These are phyloP conservation scores for Piper betle DNA, from an alignment of 164 flowering plant species.

Conservation along the genomic window DNA sequence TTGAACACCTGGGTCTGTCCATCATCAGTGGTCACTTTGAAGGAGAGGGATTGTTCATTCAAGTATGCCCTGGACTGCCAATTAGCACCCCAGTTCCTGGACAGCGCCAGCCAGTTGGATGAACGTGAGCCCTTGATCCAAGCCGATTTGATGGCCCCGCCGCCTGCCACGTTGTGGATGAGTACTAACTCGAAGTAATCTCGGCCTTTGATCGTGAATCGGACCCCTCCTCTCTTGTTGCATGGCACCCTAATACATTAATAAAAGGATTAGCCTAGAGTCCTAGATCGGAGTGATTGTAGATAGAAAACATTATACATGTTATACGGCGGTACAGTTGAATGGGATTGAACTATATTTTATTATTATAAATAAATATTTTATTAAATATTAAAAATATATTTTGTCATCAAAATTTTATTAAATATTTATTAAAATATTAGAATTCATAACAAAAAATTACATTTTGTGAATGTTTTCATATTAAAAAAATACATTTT, in stretches of 20 bases:
- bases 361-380: no score
- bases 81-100: slow-evolving; percentile 93
- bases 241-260: slow-evolving; percentile 67
- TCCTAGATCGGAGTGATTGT: background rate
- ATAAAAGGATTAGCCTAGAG: background rate
- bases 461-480: no score
- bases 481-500: no score
- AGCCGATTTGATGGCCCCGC: slow-evolving; percentile 56
- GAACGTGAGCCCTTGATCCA: slow-evolving; percentile 57
- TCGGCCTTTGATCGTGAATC: slow-evolving; percentile 74
- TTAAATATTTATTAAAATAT: background rate
- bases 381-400: background rate
- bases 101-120: slow-evolving; percentile 53
- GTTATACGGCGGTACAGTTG: no score
- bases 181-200: slow-evolving; percentile 77
- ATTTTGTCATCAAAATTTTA: background rate
- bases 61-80: slow-evolving; percentile 80
- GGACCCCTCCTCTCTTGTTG: slow-evolving; percentile 64
- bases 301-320: background rate
- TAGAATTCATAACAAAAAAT: no score
- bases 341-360: no score
- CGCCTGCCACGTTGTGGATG: slow-evolving; percentile 61
- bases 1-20: slow-evolving; percentile 41
- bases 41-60: slow-evolving; percentile 74
- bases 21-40: slow-evolving; percentile 59